Base-by-base conservation (phyloP, 106 monocot species). In the Amphibolis antarctica region DNA sequence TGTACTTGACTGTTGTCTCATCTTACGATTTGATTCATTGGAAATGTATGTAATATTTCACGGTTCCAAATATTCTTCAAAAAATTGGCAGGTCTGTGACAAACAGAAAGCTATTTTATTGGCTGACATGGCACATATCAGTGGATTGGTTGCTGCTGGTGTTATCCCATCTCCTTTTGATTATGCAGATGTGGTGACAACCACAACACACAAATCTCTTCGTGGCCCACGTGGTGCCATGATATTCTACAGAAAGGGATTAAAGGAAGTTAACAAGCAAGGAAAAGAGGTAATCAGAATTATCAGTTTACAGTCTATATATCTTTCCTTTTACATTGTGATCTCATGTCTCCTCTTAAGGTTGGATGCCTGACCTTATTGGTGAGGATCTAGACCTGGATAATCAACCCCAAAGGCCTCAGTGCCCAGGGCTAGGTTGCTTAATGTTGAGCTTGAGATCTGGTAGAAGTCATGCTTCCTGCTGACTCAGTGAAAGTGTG, bases 101-200 rank as follows among this genome's bases (percentile, higher is more conserved):
- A 96, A 86, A 71, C 96, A 96, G 50, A 96, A 96, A 70, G 89
- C 96, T 22, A 53, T 96, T 68, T 86, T 96, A 66, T 69, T 96
- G 80, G 96, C 89, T 68, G 96, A 96, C 48, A 96, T 96, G 90
- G 96, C 96, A 65, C 96, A 96, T 60, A 96, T 96, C 50, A 96
- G 96, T 78, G 96, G 96, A 6, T 70, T 96, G n/a, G 96, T 96
- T 28, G 96, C 96, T 54, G 96, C 86, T 71, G 89, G 76, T 72
- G 96, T 96, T 63, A 82, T 96, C 63, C 86, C 96, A 64, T 90
- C 89, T 69, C 96, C 89, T 57, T 96, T 96, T 76, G 96, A 96
- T 15, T 84, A 96, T 69, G 96, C 96, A 28, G 96, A 96, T 78
- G 76, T 96, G 4, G 89, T 96, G 31, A 96, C 96, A 45, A 96